Evolutionary conservation across 805 yeast genomes (phyloP).

Genomic region (Ogataea wickerhamii): DNA sequence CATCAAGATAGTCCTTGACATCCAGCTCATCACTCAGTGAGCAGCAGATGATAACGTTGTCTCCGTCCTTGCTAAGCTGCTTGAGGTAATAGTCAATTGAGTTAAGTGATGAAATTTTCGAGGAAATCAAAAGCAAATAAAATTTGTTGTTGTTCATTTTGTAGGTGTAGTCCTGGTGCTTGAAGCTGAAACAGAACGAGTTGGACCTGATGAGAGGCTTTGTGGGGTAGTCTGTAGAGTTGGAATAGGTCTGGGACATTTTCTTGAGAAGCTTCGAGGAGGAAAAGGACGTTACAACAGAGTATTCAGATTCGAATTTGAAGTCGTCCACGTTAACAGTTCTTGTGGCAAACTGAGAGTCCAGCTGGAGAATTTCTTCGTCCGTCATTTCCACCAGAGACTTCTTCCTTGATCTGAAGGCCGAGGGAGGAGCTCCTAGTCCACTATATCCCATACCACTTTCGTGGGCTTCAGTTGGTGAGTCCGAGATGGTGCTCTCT

Average conservation of each 20-base stretch:
- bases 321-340: slow-evolving; percentile 40
- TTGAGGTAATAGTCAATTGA: slow-evolving; percentile 63
- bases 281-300: slow-evolving; percentile 15
- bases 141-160: slow-evolving; percentile 20
- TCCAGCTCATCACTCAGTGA: slow-evolving; percentile 25
- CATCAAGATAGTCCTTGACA: slow-evolving; percentile 22
- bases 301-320: slow-evolving; percentile 41
- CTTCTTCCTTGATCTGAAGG: slow-evolving; percentile 32
- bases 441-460: neutral
- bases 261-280: slow-evolving; percentile 17
- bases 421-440: slow-evolving; percentile 3
- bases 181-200: slow-evolving; percentile 39
- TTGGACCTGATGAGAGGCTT: slow-evolving; percentile 30
- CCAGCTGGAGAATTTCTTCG: slow-evolving; percentile 52
- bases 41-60: slow-evolving; percentile 50
- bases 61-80: slow-evolving; percentile 55
- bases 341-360: slow-evolving; percentile 46
- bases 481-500: slow-evolving; percentile 2
- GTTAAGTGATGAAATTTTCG: slow-evolving; percentile 69
- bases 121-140: slow-evolving; percentile 54
- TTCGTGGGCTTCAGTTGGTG: neutral
- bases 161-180: slow-evolving; percentile 36
- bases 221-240: slow-evolving; percentile 33
- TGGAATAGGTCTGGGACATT: slow-evolving; percentile 15
- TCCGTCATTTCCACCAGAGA: slow-evolving; percentile 50